These are phyloP conservation scores for Penicillium paradoxum DNA, from an alignment of 495 filamentous ascomycete species.

Conservation along the genomic window DNA sequence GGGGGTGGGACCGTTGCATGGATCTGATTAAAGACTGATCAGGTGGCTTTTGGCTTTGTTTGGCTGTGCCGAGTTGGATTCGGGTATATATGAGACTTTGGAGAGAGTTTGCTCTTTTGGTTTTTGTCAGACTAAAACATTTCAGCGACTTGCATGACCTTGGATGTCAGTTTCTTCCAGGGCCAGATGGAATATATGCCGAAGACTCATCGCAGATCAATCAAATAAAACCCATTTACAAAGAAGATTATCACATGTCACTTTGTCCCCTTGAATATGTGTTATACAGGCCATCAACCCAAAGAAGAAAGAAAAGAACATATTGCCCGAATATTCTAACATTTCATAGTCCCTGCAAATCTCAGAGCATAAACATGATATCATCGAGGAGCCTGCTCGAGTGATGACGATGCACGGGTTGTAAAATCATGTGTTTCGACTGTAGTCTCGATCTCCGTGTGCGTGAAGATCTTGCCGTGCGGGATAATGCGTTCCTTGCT, in stretches of 20 bases:
- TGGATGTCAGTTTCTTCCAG: background rate
- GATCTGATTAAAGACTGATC: background rate
- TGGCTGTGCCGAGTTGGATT: background rate
- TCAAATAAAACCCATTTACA: too few species aligned
- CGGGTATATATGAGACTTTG: background rate
- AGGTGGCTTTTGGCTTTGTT: background rate
- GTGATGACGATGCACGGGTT: background rate
- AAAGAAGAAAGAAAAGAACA: too few species aligned
- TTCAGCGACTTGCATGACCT: background rate
- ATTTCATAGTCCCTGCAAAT: background rate
- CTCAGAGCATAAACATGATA: background rate
- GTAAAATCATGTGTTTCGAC: constrained; percentile 24
- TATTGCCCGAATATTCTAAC: constrained; percentile 1
- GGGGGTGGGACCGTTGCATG: background rate
- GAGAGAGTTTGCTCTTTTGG: background rate
- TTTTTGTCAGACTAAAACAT: background rate
- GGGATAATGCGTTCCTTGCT: constrained; percentile 38
- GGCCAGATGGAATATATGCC: background rate
- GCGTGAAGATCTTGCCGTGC: constrained; percentile 33
- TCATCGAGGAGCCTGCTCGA: constrained; percentile 17
- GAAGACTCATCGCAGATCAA: background rate
- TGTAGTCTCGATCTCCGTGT: constrained; percentile 37
- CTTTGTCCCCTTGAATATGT: background rate
- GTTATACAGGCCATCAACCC: background rate
- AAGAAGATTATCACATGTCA: background rate